Evolutionary conservation across 2,329 filamentous ascomycete species (phyloP).

Genomic region (Paecilomyces dactylethromorphus): DNA sequence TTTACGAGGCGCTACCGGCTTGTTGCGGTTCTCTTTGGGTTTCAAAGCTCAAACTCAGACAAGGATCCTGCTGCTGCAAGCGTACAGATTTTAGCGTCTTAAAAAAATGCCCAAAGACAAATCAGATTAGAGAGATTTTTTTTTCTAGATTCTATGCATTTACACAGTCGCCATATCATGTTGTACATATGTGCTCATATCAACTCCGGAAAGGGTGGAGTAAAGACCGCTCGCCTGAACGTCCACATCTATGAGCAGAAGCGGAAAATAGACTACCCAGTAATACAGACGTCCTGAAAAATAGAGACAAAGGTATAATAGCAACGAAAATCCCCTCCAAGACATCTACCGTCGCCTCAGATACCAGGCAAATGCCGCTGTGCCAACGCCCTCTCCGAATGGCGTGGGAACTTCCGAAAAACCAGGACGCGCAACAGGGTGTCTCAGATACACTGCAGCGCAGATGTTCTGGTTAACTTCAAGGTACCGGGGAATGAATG

Average conservation of each 20-base stretch:
- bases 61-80: not conserved
- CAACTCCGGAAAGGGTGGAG: constrained; percentile 2
- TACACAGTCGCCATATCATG: constrained; percentile 4
- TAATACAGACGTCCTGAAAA: constrained; percentile 27
- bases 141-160: constrained; percentile 2
- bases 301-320: constrained; percentile 9
- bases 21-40: not conserved
- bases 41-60: not conserved
- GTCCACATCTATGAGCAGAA: constrained; percentile 7
- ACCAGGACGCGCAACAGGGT: constrained; percentile 83
- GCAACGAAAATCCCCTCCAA: constrained; percentile 4
- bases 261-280: constrained; percentile 21
- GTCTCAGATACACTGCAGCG: constrained; percentile 86
- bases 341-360: constrained; percentile 63
- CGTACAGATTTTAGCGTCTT: not conserved
- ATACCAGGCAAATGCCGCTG: constrained; percentile 92
- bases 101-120: not conserved
- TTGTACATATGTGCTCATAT: constrained; percentile 5
- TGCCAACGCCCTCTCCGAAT: constrained; percentile 62
- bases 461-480: constrained; percentile 98
- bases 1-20: not conserved
- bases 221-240: constrained; percentile 13
- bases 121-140: not conserved
- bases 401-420: constrained; percentile 78
- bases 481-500: constrained; percentile 89